These are phyloP conservation scores for Boletus insuetus DNA, from an alignment of 768 basidiomycete genomes.

Conservation along the genomic window DNA sequence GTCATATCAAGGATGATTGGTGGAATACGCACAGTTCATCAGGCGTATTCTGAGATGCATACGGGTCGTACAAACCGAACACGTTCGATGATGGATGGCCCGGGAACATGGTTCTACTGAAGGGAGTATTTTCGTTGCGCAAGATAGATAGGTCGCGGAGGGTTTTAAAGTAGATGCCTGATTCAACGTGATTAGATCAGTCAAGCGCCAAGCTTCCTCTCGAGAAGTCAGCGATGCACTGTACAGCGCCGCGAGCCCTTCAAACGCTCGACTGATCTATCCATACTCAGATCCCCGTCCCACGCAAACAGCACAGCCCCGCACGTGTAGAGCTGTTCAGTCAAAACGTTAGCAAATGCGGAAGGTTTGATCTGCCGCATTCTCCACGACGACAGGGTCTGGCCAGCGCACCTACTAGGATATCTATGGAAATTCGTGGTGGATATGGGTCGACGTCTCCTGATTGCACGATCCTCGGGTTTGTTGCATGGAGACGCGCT, in stretches of 20 bases:
- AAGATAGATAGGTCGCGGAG: neutral
- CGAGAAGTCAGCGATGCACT: constrained; percentile 3
- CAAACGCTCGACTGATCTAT: neutral
- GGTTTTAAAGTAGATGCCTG: constrained; percentile 4
- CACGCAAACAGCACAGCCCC: neutral
- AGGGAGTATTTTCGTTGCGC: neutral
- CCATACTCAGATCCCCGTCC: neutral
- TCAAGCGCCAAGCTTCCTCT: neutral
- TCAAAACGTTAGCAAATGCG: neutral
- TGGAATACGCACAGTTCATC: constrained; percentile 14
- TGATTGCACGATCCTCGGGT: neutral
- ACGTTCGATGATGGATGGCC: neutral
- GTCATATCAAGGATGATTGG: neutral
- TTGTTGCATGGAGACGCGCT: neutral
- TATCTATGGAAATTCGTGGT: neutral
- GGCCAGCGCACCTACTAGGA: neutral
- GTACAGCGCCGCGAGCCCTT: neutral
- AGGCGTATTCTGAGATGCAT: neutral
- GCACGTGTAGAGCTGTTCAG: neutral
- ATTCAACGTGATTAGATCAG: neutral
- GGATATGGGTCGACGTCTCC: neutral
- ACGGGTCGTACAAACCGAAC: neutral
- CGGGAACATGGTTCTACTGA: neutral
- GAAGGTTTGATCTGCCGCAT: neutral
- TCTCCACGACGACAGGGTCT: neutral